phyloP scores from a whole-genome alignment of 495 filamentous ascomycete genomes.

The Aspergillus homomorphus region DNA sequence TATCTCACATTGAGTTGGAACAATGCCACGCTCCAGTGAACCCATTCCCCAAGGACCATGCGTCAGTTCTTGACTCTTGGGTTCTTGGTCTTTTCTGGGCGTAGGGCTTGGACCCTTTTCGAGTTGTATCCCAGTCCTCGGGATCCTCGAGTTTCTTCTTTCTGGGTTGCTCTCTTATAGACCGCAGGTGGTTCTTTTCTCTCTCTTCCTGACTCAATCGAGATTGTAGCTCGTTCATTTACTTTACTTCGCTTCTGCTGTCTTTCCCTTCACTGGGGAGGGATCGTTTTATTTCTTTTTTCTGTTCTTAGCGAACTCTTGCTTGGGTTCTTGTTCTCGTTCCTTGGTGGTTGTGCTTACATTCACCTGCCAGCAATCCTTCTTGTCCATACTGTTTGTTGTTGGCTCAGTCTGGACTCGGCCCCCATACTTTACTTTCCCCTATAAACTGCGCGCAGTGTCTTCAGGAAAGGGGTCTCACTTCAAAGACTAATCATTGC shows the following conservation, averaged over 20 bases:
- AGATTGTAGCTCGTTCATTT: constrained; percentile 1
- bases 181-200: constrained; percentile 22
- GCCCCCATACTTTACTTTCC: constrained; percentile 5
- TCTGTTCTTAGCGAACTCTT: neutral
- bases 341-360: neutral
- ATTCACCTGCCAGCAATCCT: neutral
- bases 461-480: constrained; percentile 1
- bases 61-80: neutral
- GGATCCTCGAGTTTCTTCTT: constrained; percentile 1
- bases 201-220: constrained; percentile 15
- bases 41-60: neutral
- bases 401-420: constrained; percentile 2
- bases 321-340: neutral
- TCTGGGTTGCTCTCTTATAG: constrained; percentile 1
- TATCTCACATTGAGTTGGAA: neutral
- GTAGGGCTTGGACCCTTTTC: neutral
- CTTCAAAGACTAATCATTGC: constrained; percentile 3
- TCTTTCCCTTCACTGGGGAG: neutral
- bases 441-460: neutral
- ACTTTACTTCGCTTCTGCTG: neutral
- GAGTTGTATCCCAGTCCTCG: neutral
- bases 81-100: neutral
- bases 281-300: neutral
- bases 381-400: neutral
- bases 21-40: neutral